Conservation (phyloP, 306 rosid genomes). For the Erythrophleum fordii region DNA sequence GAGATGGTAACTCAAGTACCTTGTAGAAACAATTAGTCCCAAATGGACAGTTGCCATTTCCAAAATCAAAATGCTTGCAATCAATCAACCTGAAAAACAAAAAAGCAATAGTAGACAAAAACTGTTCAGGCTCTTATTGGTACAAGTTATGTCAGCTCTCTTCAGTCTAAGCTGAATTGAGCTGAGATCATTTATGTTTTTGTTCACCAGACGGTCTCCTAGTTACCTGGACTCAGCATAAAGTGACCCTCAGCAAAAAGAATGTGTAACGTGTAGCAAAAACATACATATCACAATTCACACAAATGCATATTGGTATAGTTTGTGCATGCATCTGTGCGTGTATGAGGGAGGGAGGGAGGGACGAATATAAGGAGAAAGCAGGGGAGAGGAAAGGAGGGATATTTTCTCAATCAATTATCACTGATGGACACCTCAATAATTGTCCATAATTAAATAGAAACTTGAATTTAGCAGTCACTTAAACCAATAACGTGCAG, state of each 20-base stretch:
- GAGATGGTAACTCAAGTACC: conserved; percentile 51
- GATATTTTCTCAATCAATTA: conserved; percentile 15
- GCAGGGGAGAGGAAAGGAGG: not conserved
- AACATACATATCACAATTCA: not conserved
- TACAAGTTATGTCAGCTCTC: not conserved
- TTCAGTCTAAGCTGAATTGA: not conserved
- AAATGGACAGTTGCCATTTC: conserved; percentile 92
- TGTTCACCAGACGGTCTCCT: not conserved
- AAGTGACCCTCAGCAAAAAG: not conserved
- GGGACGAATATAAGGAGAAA: not conserved
- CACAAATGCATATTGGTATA: not conserved
- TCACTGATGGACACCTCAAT: conserved; percentile 1
- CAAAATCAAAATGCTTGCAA: conserved; percentile 89
- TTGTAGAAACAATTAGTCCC: conserved; percentile 87
- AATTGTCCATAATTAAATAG: conserved; percentile 3
- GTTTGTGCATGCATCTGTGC: not conserved
- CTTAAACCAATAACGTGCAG: not conserved
- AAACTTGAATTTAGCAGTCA: not conserved
- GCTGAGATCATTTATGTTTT: not conserved
- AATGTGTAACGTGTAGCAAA: not conserved
- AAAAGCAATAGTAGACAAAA: not conserved
- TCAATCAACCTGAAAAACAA: conserved; percentile 69
- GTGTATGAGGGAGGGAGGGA: not conserved
- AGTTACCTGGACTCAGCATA: no score
- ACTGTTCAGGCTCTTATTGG: not conserved